These are phyloP conservation scores for Metschnikowia anglica DNA, from an alignment of 805 yeast genomes.

Conservation along the genomic window DNA sequence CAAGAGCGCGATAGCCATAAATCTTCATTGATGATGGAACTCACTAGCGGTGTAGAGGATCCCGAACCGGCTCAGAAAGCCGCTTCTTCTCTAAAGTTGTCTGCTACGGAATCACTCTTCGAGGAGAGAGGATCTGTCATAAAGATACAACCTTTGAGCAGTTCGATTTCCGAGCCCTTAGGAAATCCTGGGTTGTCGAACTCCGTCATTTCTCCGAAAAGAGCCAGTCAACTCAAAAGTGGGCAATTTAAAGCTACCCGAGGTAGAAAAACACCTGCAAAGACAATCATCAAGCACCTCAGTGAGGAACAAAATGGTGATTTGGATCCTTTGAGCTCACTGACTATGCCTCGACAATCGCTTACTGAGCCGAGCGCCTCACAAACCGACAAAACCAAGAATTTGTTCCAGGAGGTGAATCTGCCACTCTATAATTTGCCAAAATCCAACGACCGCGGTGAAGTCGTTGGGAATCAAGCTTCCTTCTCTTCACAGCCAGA, in stretches of 20 bases:
- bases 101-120: conserved; percentile 31
- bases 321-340: conserved; percentile 29
- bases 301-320: conserved; percentile 5
- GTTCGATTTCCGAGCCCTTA: background rate
- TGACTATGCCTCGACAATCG: background rate
- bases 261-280: conserved; percentile 30
- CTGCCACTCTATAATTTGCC: conserved; percentile 50
- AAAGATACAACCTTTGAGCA: conserved; percentile 15
- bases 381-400: conserved; percentile 26
- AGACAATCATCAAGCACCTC: conserved; percentile 32
- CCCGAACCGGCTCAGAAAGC: conserved; percentile 11
- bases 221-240: conserved; percentile 21
- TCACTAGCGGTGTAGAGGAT: conserved; percentile 16
- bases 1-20: conserved; percentile 34
- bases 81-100: conserved; percentile 18
- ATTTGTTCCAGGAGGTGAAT: conserved; percentile 46
- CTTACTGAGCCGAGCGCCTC: conserved; percentile 1
- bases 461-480: background rate
- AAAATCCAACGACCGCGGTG: background rate
- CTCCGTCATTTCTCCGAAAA: conserved; percentile 12
- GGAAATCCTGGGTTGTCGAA: background rate
- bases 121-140: conserved; percentile 34
- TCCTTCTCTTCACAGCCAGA: conserved; percentile 17
- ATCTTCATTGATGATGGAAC: conserved; percentile 16
- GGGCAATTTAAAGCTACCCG: conserved; percentile 35